Evolutionary conservation across 1,139 yeast genomes (phyloP), one percentile per base, ranked within the genome.

Genomic region (Scheffersomyces segobiensis): DNA sequence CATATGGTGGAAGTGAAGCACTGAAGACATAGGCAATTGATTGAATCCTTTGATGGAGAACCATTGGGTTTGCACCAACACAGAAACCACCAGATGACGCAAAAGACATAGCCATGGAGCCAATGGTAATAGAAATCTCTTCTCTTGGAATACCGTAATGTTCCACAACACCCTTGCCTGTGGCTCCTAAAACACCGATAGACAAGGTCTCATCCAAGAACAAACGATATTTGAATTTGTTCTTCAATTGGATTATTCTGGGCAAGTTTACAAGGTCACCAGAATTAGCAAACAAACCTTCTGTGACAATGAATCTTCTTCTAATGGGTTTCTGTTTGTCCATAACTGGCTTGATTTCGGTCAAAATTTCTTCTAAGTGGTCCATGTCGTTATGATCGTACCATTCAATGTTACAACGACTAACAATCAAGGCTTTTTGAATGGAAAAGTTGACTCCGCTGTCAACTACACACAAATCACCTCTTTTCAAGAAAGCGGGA

Each of bases 41-140:
- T 46, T 93, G 91, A 67, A 93, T 89, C 70, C 96, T 87, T 80
- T 96, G 99, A 75, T 95, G 97, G 66, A 88, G 90, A 52, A 93
- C 87, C 93, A 95, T 91, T 59, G 89, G 88, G 50, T 78, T 76
- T 50, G 86, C 89, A 60, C 98, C 99, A 26, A 91, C 91, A 71
- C 97, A 95, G 74, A 92, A 95, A 0, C 97, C 99, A 62, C 99
- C 99, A 52, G 96, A 88, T 8, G 96, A 82, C n/a, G 93, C 96
- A 65, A 93, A 82, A 0, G 97, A 82, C 52, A 83, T 82, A 14
- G 97, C 96, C 81, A 95, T 77, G 2, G 97, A 87, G 39, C 98
- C 98, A 60, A 92, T 83, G 14, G 97, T 90, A 63, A 95, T 88
- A 64, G 95, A 96, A 60, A 95, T 81, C 58, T 87, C 89, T 1